Evolutionary conservation across 1,284 basidiomycete genomes (phyloP).

Genomic region (Ustilago bromivora): DNA sequence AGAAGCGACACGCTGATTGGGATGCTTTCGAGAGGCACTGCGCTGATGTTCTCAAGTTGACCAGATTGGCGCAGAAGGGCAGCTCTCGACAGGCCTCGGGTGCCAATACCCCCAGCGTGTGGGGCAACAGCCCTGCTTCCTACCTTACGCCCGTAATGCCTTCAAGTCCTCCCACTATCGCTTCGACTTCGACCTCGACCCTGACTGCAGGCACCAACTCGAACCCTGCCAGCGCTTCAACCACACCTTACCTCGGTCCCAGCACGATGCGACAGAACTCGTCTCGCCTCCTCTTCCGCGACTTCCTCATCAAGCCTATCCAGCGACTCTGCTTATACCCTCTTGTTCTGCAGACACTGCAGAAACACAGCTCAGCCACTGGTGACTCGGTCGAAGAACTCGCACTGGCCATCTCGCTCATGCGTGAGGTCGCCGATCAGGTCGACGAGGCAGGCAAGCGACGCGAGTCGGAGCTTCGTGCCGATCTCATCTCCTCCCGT

Average conservation of each 20-base stretch:
- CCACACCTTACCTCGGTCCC: constrained; percentile 21
- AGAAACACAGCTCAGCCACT: constrained; percentile 52
- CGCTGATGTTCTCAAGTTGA: constrained; percentile 53
- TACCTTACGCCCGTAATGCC: constrained; percentile 39
- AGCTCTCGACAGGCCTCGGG: constrained; percentile 41
- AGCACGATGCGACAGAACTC: constrained; percentile 37
- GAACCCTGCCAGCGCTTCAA: constrained; percentile 22
- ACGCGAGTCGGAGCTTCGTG: constrained; percentile 60
- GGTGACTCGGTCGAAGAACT: constrained; percentile 47
- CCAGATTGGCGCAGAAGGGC: constrained; percentile 22
- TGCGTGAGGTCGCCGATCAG: constrained; percentile 61
- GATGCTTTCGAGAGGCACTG: constrained; percentile 62
- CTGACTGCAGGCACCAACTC: constrained; percentile 21
- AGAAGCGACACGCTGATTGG: constrained; percentile 65
- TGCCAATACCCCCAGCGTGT: constrained; percentile 38
- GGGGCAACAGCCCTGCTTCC: constrained; percentile 28
- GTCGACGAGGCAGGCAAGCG: constrained; percentile 63
- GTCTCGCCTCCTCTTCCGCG: constrained; percentile 61
- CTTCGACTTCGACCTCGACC: constrained; percentile 26
- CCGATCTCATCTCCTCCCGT: constrained; percentile 61
- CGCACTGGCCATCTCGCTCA: constrained; percentile 53
- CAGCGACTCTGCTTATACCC: constrained; percentile 68
- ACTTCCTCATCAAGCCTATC: constrained; percentile 69
- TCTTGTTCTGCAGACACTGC: constrained; percentile 63
- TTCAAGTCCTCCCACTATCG: constrained; percentile 20